Evolutionary conservation across 179 eudicot genomes (phyloP), one percentile per base, ranked within the genome.

Genomic region (Dionaea muscipula): DNA sequence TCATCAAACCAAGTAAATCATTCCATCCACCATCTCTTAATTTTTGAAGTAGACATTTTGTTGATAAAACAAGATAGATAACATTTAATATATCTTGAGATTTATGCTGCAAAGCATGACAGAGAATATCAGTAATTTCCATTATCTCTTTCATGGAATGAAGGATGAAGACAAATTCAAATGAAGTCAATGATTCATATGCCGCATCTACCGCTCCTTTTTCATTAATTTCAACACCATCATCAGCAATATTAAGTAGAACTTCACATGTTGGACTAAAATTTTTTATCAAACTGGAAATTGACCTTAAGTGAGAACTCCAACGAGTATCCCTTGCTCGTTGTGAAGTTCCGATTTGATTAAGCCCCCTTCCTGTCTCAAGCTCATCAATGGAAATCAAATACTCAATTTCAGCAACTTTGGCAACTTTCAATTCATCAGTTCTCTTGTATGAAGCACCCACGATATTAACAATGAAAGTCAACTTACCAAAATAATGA

Each of bases 301-400:
- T 43, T 2, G 49, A 53, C 0, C 18, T 50, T 9, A 59, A 59
- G 17, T 69, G 62, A 11, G 75, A 70, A 43, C 74, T 56, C 67
- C 59, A 64, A 24, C 67, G 31, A 25, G 63, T 70, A 50, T 51
- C 63, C 31, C 65, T 48, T 4, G 9, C 47, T 1, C 53, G 41
- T 51, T 60, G 50, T n/a, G 56, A 19, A 35, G 53, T 66, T 9
- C 56, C 57, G 19, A 57, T 35, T 11, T 31, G 35, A 31, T 31
- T 31, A 4, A 0, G 8, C 10, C 35, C 35, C 10, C 35, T 31
- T 4, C 35, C 35, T 1, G 10, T 0, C 10, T 31, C 35, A 6
- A 31, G 8, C 35, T 31, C 8, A 31, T 31, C 8, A 6, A 31
- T 6, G 8, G 10, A 6, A 31, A 31, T 31, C 35, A 31, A 31